Percentiles rank a stretch among this genome's conserved stretches.
Conservation (phyloP, 371 early-diverging fungal species). For the Saksenaea oblongispora region DNA sequence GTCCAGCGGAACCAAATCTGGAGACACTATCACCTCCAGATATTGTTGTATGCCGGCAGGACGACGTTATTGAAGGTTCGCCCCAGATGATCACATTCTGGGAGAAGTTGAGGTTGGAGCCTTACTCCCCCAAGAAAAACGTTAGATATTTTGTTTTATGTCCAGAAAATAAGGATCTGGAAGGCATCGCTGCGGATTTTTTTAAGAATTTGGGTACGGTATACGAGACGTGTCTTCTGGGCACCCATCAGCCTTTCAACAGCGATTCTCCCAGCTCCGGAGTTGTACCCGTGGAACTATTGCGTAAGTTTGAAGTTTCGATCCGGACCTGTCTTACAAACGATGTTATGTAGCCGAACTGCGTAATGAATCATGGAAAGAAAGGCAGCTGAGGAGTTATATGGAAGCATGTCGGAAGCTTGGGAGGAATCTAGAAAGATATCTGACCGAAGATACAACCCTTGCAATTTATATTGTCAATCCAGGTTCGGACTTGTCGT, state of each 20-base stretch:
- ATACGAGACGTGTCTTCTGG: constrained; percentile 57
- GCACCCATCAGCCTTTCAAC: constrained; percentile 53
- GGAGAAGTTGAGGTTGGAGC: constrained; percentile 65
- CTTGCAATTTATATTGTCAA: constrained; percentile 64
- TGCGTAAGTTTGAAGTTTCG: constrained; percentile 32
- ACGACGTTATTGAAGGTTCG: constrained; percentile 60
- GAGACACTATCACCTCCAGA: constrained; percentile 52
- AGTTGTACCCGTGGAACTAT: constrained; percentile 48
- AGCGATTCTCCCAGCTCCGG: constrained; percentile 49
- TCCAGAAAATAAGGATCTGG: constrained; percentile 52
- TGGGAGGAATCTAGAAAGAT: constrained; percentile 42
- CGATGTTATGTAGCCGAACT: constrained; percentile 8
- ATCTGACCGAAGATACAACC: constrained; percentile 33
- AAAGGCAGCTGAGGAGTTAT: constrained; percentile 52
- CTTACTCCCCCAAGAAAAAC: constrained; percentile 56
- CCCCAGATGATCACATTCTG: constrained; percentile 59
- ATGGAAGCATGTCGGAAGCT: constrained; percentile 51
- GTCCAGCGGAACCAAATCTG: constrained; percentile 58
- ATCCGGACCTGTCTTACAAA: not conserved
- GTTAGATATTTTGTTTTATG: constrained; percentile 58
- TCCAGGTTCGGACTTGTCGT: constrained; percentile 49
- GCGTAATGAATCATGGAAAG: constrained; percentile 24
- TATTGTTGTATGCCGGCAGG: constrained; percentile 59
- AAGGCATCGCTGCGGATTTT: constrained; percentile 41
- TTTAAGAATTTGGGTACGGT: constrained; percentile 55